Conservation (phyloP, 2,329 filamentous ascomycete genomes). For the Lachnellula cervina region DNA sequence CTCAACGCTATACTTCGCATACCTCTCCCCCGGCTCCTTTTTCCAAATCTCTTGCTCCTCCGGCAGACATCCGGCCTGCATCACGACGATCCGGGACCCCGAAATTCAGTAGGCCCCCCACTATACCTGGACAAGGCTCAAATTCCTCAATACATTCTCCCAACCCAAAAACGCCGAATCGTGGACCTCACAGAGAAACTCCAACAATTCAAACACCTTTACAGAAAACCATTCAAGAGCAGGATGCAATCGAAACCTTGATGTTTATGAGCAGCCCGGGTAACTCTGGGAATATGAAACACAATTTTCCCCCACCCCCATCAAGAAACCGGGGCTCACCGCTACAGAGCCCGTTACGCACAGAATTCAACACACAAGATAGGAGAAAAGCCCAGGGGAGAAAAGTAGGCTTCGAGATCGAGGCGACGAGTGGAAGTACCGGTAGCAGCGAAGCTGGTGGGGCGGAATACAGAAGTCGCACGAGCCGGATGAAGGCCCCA, state of each 20-base stretch:
- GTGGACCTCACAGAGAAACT: slow-evolving; percentile 18
- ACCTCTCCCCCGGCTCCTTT: slow-evolving; percentile 46
- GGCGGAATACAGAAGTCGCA: slow-evolving; percentile 16
- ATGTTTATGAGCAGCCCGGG: slow-evolving; percentile 78
- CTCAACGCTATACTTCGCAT: slow-evolving; percentile 36
- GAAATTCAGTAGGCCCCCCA: slow-evolving; percentile 29
- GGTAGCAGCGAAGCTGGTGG: slow-evolving; percentile 19
- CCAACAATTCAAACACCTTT: slow-evolving; percentile 52
- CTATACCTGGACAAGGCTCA: slow-evolving; percentile 24
- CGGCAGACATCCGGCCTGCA: slow-evolving; percentile 34
- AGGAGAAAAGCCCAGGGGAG: slow-evolving; percentile 16
- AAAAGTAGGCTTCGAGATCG: slow-evolving; percentile 25
- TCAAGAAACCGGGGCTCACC: slow-evolving; percentile 26
- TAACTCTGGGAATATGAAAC: slow-evolving; percentile 60
- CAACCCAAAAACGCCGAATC: slow-evolving; percentile 25
- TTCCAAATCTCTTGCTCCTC: slow-evolving; percentile 30
- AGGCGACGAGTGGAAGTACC: slow-evolving; percentile 15
- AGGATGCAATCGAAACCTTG: slow-evolving; percentile 75
- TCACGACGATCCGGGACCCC: slow-evolving; percentile 28
- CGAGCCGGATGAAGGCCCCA: background rate
- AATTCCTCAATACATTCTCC: slow-evolving; percentile 22
- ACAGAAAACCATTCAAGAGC: slow-evolving; percentile 66
- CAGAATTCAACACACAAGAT: slow-evolving; percentile 25
- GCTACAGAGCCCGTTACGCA: slow-evolving; percentile 29
- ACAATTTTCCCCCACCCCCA: slow-evolving; percentile 50